Base-by-base conservation (phyloP, 371 early-diverging fungal genomes). In the Apophysomyces variabilis region DNA sequence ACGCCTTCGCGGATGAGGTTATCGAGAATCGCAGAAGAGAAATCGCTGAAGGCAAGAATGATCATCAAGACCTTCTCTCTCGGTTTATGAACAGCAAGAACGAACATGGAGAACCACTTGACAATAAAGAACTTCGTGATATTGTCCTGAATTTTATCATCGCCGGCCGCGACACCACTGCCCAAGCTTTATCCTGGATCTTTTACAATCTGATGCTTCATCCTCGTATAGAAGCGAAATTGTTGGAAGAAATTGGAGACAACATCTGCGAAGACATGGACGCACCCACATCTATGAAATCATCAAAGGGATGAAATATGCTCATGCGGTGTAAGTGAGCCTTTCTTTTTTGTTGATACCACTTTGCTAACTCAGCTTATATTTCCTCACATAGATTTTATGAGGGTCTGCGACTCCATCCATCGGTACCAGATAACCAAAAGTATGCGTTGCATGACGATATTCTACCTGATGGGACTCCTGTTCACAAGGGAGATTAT, bases 101-200 rank as follows among this genome's bases (percentile, higher is more conserved):
- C 50, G 83, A 83, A 1, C 79, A 87, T 54, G 88, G 87, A 5
- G 76, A 79, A 4, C 66, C 68, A 0, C 65, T 87, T 9, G 76
- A 65, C 35, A 85, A 87, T 60, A 70, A 83, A 11, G 79, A 83
- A 54, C 74, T 92, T 38, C 74, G 84, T 5, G 92, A 93, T 69
- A 80, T 87, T 58, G 81, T 91, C 3, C 62, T 92, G 56, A 93
- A 91, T 74, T 87, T 91, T 68, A 83, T 90, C 60, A 85, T 90
- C 67, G 88, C 83, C 21, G 83, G 77, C 3, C 77, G 91, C 11
- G 91, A 91, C 60, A 89, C 91, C 0, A 92, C 92, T 3, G 89
- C 91, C 0, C 90, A 90, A 65, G 87, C 90, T 1, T 79, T 92
- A 11, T 84, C 84, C 6, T 93, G 93, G 93, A 79, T 85, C 38